Conservation (phyloP, 2,329 filamentous ascomycete genomes). For the Bisporella sp. region DNA sequence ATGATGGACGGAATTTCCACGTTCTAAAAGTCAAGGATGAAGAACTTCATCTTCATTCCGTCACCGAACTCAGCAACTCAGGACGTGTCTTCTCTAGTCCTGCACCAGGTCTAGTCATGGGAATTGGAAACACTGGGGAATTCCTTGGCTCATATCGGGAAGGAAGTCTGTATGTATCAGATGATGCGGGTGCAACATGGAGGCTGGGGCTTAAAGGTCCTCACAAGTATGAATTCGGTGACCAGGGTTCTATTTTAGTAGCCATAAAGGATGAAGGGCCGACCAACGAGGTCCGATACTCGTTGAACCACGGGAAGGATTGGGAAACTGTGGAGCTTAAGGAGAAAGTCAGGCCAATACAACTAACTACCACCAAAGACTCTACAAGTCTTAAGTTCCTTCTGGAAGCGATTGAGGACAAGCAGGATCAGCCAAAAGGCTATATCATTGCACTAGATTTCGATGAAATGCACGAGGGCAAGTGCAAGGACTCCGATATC, state of each 20-base stretch:
- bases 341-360: slow-evolving; percentile 60
- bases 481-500: slow-evolving; percentile 76
- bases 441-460: slow-evolving; percentile 78
- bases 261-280: slow-evolving; percentile 62
- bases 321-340: slow-evolving; percentile 72
- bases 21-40: slow-evolving; percentile 56
- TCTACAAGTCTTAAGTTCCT: slow-evolving; percentile 91
- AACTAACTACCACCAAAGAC: slow-evolving; percentile 83
- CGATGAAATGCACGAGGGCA: slow-evolving; percentile 67
- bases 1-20: slow-evolving; percentile 85
- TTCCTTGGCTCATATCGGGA: slow-evolving; percentile 63
- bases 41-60: slow-evolving; percentile 80
- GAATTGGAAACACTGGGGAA: slow-evolving; percentile 81
- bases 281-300: slow-evolving; percentile 64
- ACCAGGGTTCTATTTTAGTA: slow-evolving; percentile 82
- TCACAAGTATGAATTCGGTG: slow-evolving; percentile 94
- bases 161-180: slow-evolving; percentile 79
- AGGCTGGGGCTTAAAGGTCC: slow-evolving; percentile 65
- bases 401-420: slow-evolving; percentile 52
- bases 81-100: slow-evolving; percentile 90
- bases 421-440: slow-evolving; percentile 45
- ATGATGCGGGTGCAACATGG: slow-evolving; percentile 87
- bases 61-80: slow-evolving; percentile 75
- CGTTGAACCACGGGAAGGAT: slow-evolving; percentile 78
- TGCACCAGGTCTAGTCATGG: slow-evolving; percentile 90